phyloP scores from a whole-genome alignment of 805 yeast genomes.

The Ogataea siamensis region DNA sequence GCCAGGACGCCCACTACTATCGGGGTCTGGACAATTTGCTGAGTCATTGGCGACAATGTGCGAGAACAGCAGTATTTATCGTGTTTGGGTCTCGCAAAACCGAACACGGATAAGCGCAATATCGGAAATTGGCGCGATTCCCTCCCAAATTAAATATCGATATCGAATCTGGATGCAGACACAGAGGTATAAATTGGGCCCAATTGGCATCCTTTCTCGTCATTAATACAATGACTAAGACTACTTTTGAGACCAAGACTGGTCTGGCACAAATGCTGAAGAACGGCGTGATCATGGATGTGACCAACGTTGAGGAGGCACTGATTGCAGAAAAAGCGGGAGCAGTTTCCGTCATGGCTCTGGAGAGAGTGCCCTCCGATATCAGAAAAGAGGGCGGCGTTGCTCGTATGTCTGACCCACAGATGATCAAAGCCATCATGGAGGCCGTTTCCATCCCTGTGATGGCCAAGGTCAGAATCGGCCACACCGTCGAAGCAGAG shows the following conservation, averaged over 20 bases:
- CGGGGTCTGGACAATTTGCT: neutral
- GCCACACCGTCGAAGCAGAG: slow-evolving; percentile 81
- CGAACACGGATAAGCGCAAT: neutral
- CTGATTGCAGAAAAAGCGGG: slow-evolving; percentile 78
- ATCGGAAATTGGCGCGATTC: slow-evolving; percentile 1
- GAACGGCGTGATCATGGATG: slow-evolving; percentile 75
- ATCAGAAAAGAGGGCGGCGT: slow-evolving; percentile 80
- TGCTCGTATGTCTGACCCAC: slow-evolving; percentile 83
- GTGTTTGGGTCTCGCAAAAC: neutral
- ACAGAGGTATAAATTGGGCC: slow-evolving; percentile 5
- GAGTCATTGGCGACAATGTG: slow-evolving; percentile 1
- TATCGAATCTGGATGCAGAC: neutral
- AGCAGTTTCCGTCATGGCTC: slow-evolving; percentile 88
- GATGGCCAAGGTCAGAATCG: slow-evolving; percentile 85
- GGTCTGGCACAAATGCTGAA: slow-evolving; percentile 86
- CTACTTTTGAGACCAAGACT: slow-evolving; percentile 55
- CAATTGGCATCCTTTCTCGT: neutral
- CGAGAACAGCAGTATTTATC: neutral
- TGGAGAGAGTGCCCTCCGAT: slow-evolving; percentile 82
- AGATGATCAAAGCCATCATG: slow-evolving; percentile 74
- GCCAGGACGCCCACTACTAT: slow-evolving; percentile 65
- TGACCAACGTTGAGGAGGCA: slow-evolving; percentile 79
- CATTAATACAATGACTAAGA: slow-evolving; percentile 1
- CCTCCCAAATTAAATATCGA: neutral
- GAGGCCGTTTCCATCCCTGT: slow-evolving; percentile 68